These are phyloP conservation scores for Colletotrichum tropicicola DNA, from an alignment of 2,329 filamentous ascomycete genomes.

Conservation along the genomic window DNA sequence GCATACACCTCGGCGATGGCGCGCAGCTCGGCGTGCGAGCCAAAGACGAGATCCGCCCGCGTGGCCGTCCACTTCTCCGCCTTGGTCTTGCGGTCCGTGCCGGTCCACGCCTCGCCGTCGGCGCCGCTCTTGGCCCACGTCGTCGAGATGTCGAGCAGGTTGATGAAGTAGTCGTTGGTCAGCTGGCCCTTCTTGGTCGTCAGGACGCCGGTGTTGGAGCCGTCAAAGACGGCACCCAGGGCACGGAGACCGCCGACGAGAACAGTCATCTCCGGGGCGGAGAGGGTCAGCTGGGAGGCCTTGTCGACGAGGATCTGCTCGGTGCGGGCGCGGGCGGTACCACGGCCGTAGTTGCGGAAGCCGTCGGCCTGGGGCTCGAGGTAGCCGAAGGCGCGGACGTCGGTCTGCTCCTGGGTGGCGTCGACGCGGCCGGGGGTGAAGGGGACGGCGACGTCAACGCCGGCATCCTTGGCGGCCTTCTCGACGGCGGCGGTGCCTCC, in stretches of 20 bases:
- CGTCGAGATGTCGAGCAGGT: constrained; percentile 75
- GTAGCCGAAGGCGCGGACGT: constrained; percentile 68
- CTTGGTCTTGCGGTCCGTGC: constrained; percentile 72
- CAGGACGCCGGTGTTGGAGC: constrained; percentile 73
- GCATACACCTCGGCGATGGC: constrained; percentile 77
- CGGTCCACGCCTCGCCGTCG: constrained; percentile 68
- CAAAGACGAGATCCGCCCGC: constrained; percentile 76
- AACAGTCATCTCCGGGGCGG: constrained; percentile 75
- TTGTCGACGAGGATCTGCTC: constrained; percentile 79
- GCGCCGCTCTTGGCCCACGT: constrained; percentile 60
- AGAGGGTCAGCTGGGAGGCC: constrained; percentile 75
- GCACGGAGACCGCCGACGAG: constrained; percentile 77
- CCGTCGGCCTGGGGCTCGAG: constrained; percentile 76
- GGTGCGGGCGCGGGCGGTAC: constrained; percentile 66
- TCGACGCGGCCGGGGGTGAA: constrained; percentile 80
- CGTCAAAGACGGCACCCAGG: constrained; percentile 76
- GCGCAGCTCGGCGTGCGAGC: constrained; percentile 77
- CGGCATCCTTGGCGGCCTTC: constrained; percentile 67
- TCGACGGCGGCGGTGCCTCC: constrained; percentile 77
- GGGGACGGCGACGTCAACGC: constrained; percentile 65
- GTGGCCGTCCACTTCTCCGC: constrained; percentile 74
- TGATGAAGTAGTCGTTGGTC: constrained; percentile 85
- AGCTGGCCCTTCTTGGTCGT: constrained; percentile 74
- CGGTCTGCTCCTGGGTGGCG: constrained; percentile 77
- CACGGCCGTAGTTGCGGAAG: constrained; percentile 81